A percentile compares a stretch with the other conserved stretches of the same genome.
Evolutionary conservation across 2,329 filamentous ascomycete genomes (phyloP).

Genomic region (Basipetospora chlamydospora): DNA sequence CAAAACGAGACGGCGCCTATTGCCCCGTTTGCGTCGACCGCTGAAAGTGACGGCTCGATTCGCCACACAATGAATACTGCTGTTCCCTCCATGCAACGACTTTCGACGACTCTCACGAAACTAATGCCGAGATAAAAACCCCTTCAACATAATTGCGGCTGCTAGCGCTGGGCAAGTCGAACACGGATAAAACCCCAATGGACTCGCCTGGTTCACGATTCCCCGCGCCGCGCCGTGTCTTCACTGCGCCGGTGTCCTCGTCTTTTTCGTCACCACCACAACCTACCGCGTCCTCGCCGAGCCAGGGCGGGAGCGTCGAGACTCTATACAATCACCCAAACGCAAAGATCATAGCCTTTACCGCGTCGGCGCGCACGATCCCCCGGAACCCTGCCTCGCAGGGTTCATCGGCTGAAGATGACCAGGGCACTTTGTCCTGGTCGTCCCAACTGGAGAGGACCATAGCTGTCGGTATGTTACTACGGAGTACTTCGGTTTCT

Average conservation of each 20-base stretch:
- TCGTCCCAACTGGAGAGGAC: conserved; percentile 64
- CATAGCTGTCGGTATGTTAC: conserved; percentile 54
- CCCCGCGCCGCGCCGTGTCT: conserved; percentile 19
- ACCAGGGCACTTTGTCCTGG: conserved; percentile 48
- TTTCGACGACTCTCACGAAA: too few species aligned
- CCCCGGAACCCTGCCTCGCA: conserved; percentile 16
- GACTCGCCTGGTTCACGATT: conserved; percentile 9
- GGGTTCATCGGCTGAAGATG: conserved; percentile 22
- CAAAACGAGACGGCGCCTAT: too few species aligned
- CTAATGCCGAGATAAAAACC: too few species aligned
- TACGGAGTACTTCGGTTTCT: too few species aligned
- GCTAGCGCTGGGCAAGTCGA: too few species aligned
- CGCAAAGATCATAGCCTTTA: conserved; percentile 51
- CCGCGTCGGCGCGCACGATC: conserved; percentile 18
- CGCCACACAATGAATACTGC: too few species aligned
- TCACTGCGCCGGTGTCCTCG: conserved; percentile 22
- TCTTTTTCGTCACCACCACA: conserved; percentile 11
- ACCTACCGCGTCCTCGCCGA: too few species aligned
- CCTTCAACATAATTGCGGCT: too few species aligned
- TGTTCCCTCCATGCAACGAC: too few species aligned
- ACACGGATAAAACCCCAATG: conserved; percentile 1
- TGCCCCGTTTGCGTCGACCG: too few species aligned
- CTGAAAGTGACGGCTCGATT: too few species aligned
- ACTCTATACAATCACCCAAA: conserved; percentile 61
- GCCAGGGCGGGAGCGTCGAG: conserved; percentile 33